These are phyloP conservation scores for Xylaria scruposa DNA, from an alignment of 495 filamentous ascomycete genomes.

Conservation along the genomic window DNA sequence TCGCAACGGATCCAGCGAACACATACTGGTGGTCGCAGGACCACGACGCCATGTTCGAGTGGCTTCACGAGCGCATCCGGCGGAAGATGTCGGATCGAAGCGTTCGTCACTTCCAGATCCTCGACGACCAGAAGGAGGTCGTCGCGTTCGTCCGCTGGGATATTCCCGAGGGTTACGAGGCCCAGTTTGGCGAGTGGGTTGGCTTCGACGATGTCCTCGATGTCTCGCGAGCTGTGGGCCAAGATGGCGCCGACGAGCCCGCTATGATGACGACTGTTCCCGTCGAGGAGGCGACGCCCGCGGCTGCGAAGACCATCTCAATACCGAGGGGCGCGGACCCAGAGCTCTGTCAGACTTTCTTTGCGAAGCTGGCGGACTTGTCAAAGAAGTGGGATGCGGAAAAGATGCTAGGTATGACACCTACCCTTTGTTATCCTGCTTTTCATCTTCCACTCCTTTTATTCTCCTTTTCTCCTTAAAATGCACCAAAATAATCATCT, in stretches of 20 bases:
- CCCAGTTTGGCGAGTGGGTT: conserved; percentile 32
- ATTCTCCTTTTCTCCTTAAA: background rate
- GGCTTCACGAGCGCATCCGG: conserved; percentile 32
- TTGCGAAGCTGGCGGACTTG: conserved; percentile 26
- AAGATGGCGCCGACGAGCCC: background rate
- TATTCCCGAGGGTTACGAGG: conserved; percentile 36
- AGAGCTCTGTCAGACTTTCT: conserved; percentile 31
- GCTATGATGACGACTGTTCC: background rate
- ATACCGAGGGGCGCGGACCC: conserved; percentile 28
- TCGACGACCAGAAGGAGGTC: conserved; percentile 28
- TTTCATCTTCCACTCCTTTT: background rate
- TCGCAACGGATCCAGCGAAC: conserved; percentile 30
- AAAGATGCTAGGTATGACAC: conserved; percentile 36
- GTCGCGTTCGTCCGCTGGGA: conserved; percentile 41
- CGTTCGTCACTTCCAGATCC: conserved; percentile 36
- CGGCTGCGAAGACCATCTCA: conserved; percentile 20
- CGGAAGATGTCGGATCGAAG: conserved; percentile 32
- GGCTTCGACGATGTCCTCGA: conserved; percentile 8
- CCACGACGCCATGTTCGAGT: conserved; percentile 31
- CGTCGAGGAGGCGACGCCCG: background rate
- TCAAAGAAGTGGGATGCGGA: conserved; percentile 35
- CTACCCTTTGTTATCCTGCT: background rate
- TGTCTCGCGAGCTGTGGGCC: conserved; percentile 3
- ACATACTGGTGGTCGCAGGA: conserved; percentile 39
- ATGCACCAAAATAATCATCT: background rate